A percentile compares a stretch with the other conserved stretches of the same genome.
Evolutionary conservation across 108 stramenopile species (phyloP).

Genomic region (Fragilariopsis cylindrus): DNA sequence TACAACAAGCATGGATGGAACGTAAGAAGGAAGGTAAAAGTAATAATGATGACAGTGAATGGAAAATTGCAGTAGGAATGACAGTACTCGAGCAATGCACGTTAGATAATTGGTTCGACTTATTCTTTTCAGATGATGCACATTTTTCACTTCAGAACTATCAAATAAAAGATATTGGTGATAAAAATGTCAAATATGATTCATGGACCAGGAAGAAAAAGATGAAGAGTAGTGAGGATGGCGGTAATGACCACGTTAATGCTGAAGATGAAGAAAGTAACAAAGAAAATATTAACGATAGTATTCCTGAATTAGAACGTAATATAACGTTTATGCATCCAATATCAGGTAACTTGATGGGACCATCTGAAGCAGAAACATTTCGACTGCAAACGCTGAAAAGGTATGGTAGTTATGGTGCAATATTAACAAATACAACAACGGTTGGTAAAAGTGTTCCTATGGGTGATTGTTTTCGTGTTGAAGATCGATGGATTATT

Average conservation of each 20-base stretch:
- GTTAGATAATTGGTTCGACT: constrained; percentile 51
- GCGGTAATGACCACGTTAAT: background rate
- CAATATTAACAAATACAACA: constrained; percentile 36
- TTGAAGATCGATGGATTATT: constrained; percentile 70
- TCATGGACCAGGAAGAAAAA: constrained; percentile 20
- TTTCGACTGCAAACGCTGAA: constrained; percentile 31
- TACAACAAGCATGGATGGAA: too few relatives aligned
- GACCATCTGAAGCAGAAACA: constrained; percentile 44
- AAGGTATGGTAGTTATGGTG: constrained; percentile 38
- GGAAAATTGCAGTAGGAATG: constrained; percentile 14
- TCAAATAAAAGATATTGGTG: constrained; percentile 52
- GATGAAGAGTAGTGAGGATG: background rate
- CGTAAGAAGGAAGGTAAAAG: background rate
- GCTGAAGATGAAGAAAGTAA: background rate
- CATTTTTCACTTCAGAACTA: constrained; percentile 58
- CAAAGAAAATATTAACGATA: background rate
- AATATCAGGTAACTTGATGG: constrained; percentile 25
- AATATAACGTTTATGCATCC: constrained; percentile 43
- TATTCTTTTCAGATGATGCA: constrained; percentile 71
- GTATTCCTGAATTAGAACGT: constrained; percentile 27
- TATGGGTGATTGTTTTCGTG: constrained; percentile 57
- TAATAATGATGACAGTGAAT: background rate
- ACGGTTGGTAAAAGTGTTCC: constrained; percentile 42
- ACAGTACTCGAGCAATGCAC: constrained; percentile 30
- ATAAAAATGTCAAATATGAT: constrained; percentile 43